A percentile compares a stretch with the other conserved stretches of the same genome.
Evolutionary conservation across 2,329 filamentous ascomycete genomes (phyloP).

Genomic region (Sclerotiophoma versabilis): DNA sequence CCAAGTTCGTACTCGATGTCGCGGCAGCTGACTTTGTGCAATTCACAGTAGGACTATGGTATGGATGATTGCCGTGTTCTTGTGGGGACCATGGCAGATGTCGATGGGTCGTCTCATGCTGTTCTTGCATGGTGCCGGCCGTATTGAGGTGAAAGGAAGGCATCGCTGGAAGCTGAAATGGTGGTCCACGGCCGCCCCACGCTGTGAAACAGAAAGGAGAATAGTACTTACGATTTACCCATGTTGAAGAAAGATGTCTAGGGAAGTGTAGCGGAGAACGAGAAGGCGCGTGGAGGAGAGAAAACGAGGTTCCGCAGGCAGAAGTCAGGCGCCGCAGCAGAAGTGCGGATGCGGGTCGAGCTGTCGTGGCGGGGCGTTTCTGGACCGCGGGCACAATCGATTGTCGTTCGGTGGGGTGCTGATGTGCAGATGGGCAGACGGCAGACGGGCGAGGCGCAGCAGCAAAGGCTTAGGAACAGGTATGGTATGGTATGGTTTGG

Average conservation of each 20-base stretch:
- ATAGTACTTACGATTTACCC: conserved; percentile 52
- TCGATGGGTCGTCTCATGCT: conserved; percentile 2
- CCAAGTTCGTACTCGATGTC: conserved; percentile 4
- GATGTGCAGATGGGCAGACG: conserved; percentile 5
- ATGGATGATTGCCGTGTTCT: conserved; percentile 4
- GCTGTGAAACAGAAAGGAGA: conserved; percentile 24
- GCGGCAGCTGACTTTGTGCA: conserved; percentile 8
- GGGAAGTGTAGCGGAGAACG: conserved; percentile 13
- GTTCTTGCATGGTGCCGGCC: conserved; percentile 8
- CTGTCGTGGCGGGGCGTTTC: conserved; percentile 24
- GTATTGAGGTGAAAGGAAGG: conserved; percentile 28
- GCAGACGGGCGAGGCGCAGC: conserved; percentile 20
- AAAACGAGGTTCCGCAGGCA: conserved; percentile 22
- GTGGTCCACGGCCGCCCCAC: conserved; percentile 20
- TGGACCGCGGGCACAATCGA: conserved; percentile 26
- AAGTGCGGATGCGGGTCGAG: conserved; percentile 18
- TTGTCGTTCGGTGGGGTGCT: conserved; percentile 22
- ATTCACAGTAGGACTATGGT: conserved; percentile 8
- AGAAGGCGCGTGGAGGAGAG: conserved; percentile 3
- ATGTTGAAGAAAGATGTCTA: conserved; percentile 31
- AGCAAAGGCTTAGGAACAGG: conserved; percentile 9
- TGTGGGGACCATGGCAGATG: conserved; percentile 16
- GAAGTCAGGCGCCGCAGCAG: conserved; percentile 26
- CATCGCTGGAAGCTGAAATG: conserved; percentile 21
- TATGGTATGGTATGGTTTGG: background rate